Conservation (phyloP, 306 rosid genomes). For the Cercis canadensis region DNA sequence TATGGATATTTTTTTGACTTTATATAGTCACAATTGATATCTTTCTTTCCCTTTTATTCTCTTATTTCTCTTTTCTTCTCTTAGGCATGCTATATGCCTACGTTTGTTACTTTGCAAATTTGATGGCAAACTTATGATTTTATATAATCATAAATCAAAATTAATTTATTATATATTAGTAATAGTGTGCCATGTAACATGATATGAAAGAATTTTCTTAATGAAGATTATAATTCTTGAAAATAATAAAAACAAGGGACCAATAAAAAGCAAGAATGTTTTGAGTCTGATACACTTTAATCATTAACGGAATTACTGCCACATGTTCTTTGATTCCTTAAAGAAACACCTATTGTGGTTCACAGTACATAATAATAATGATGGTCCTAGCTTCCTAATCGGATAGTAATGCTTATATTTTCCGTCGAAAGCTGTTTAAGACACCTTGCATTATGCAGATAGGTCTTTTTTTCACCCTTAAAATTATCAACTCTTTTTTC, state of each 20-base stretch:
- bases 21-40: neutral
- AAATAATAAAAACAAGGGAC: neutral
- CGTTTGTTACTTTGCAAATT: constrained; percentile 17
- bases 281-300: too few species aligned
- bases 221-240: neutral
- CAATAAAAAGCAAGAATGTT: neutral
- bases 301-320: neutral
- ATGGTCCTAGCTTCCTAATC: too few species aligned
- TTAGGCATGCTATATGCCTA: too few species aligned
- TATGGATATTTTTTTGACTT: constrained; percentile 11
- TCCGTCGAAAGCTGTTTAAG: too few species aligned
- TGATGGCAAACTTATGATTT: too few species aligned
- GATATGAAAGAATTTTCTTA: too few species aligned
- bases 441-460: too few species aligned
- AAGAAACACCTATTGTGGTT: neutral
- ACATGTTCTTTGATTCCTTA: neutral
- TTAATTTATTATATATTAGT: too few species aligned
- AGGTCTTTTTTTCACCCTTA: neutral
- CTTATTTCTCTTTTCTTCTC: constrained; percentile 19
- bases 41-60: neutral
- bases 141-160: too few species aligned
- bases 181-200: too few species aligned
- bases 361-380: neutral
- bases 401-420: too few species aligned
- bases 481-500: neutral